These are phyloP conservation scores for Neurospora sp. DNA, from an alignment of 495 filamentous ascomycete genomes.

Conservation along the genomic window DNA sequence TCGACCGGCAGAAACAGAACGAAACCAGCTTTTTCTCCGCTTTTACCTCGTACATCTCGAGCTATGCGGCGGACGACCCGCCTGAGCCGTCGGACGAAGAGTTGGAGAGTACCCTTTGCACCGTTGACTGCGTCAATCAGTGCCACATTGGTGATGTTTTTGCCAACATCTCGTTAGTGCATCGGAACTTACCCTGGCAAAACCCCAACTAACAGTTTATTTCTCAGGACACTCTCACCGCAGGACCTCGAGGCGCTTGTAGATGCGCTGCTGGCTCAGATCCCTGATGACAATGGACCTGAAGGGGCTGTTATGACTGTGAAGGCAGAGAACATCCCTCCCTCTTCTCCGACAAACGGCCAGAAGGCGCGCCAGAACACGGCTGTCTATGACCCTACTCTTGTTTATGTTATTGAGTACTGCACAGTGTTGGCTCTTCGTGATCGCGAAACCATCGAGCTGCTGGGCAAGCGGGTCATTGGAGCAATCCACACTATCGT, in stretches of 20 bases:
- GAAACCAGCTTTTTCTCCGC: conserved; percentile 86
- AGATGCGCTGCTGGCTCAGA: conserved; percentile 62
- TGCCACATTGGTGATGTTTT: conserved; percentile 80
- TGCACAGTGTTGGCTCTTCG: conserved; percentile 76
- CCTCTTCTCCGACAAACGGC: conserved; percentile 47
- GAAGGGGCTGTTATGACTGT: conserved; percentile 63
- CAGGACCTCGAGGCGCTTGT: conserved; percentile 58
- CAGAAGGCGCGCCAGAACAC: conserved; percentile 38
- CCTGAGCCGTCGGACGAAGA: conserved; percentile 97
- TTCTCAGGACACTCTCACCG: conserved; percentile 50
- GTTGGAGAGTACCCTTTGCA: conserved; percentile 86
- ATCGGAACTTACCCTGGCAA: neutral
- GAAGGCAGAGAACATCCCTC: conserved; percentile 61
- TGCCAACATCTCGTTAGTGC: conserved; percentile 53
- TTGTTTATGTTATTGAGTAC: conserved; percentile 83
- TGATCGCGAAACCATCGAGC: conserved; percentile 58
- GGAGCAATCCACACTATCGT: conserved; percentile 72
- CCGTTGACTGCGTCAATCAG: conserved; percentile 86
- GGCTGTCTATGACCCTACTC: conserved; percentile 72
- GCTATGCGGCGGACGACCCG: conserved; percentile 94
- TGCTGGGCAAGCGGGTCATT: conserved; percentile 66
- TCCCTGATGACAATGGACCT: conserved; percentile 76
- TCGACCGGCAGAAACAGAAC: conserved; percentile 70
- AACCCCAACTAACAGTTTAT: neutral
- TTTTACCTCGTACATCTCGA: conserved; percentile 93